phyloP scores from a whole-genome alignment of 768 basidiomycete genomes.

The Gloeostereum incarnatum region DNA sequence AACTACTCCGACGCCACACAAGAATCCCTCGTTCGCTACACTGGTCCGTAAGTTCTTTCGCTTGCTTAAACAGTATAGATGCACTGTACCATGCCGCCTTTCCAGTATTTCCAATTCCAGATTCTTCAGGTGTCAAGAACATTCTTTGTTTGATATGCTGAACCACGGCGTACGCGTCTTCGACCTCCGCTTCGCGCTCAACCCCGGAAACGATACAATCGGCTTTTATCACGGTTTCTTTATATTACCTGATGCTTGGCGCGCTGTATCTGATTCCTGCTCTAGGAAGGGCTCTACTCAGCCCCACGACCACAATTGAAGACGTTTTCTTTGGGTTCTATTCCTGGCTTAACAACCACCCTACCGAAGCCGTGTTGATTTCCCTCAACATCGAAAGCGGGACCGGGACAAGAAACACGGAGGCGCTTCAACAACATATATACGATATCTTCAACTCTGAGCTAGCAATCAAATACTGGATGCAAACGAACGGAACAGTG shows the following conservation, averaged over 20 bases:
- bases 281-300: slow-evolving; percentile 29
- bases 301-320: slow-evolving; percentile 33
- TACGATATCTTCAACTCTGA: slow-evolving; percentile 28
- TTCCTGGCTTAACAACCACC: slow-evolving; percentile 40
- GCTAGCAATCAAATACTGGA: slow-evolving; percentile 34
- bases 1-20: slow-evolving; percentile 15
- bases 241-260: background rate
- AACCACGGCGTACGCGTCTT: slow-evolving; percentile 43
- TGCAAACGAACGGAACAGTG: slow-evolving; percentile 32
- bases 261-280: background rate
- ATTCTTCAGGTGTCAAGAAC: slow-evolving; percentile 33
- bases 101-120: slow-evolving; percentile 22
- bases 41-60: slow-evolving; percentile 10
- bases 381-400: slow-evolving; percentile 41
- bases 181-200: slow-evolving; percentile 37
- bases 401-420: slow-evolving; percentile 33
- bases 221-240: slow-evolving; percentile 37
- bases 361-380: slow-evolving; percentile 39
- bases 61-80: background rate
- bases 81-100: background rate
- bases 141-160: slow-evolving; percentile 33
- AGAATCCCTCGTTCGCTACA: slow-evolving; percentile 12
- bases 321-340: slow-evolving; percentile 45
- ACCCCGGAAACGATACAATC: slow-evolving; percentile 40
- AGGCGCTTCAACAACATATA: slow-evolving; percentile 29